Base-by-base conservation (phyloP, 495 filamentous ascomycete genomes). In the Aspergillus funiculosus region DNA sequence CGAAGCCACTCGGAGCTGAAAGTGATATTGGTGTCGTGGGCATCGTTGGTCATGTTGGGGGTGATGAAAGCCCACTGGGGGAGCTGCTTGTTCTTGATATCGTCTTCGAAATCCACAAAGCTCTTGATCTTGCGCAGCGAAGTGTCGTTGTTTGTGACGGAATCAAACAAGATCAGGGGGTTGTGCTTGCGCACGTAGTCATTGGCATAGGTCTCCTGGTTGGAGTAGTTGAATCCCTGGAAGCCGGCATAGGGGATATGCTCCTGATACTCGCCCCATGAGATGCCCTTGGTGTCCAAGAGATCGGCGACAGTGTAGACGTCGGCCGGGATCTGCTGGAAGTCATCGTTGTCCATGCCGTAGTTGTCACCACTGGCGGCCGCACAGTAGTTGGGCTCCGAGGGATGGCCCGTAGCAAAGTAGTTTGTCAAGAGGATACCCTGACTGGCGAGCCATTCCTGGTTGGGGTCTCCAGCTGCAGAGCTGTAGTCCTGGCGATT, bases 161-260 rank as follows among this genome's bases (percentile, higher is more conserved):
- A 74, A 54, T 83, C 71, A 45, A 71, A 82, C 39, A 77, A 68
- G 29, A 85, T 63, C 34, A 78, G 54, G 0, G 82, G 83, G 63
- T 85, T 86, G 64, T 87, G 85, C 67, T 87, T 89, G 44, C 85
- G 76, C 2, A 87, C 82, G 54, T 89, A 89, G 60, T 79, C 75
- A 37, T 80, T 77, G 10, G 60, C 60, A 9, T 68, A 65, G 10
- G 62, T 66, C 32, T 65, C 39, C n/a, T n/a, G n/a, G n/a, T n/a
- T n/a, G 46, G 74, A 73, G 44, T 71, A 73, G 29, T 74, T 77
- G 50, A 62, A 72, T 10, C 78, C 82, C 51, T 78, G 68, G 66
- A 76, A 87, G 24, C 83, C 84, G 6, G 79, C 60, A 59, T 82
- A 82, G 9, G 85, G 85, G 54, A 78, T 56, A 47, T 79, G 71